Evolutionary conservation across 208 protist genomes (phyloP).

Genomic region (Polymyxa betae): DNA sequence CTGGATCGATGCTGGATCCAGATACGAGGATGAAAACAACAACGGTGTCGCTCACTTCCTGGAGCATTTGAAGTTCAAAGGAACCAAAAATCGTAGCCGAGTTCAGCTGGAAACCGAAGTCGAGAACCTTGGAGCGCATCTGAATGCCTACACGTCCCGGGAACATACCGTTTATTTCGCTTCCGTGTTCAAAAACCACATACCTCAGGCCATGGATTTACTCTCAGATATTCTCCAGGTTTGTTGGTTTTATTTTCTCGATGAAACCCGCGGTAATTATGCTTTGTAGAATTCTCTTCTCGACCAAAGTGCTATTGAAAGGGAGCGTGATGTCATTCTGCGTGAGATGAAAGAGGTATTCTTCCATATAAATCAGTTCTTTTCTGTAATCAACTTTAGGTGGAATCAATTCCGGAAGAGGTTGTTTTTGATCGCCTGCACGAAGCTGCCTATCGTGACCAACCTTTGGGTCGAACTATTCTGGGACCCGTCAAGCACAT

Average conservation of each 20-base stretch:
- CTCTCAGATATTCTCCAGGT: constrained; percentile 94
- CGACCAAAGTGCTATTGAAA: constrained; percentile 80
- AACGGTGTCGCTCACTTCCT: constrained; percentile 97
- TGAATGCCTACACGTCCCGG: constrained; percentile 98
- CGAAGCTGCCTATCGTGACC: constrained; percentile 87
- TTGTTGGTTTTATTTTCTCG: constrained; percentile 65
- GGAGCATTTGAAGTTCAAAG: constrained; percentile 98
- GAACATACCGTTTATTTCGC: constrained; percentile 92
- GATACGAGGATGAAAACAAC: constrained; percentile 92
- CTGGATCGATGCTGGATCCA: constrained; percentile 94
- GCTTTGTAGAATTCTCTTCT: constrained; percentile 49
- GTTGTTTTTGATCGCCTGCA: constrained; percentile 96
- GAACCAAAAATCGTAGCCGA: constrained; percentile 84
- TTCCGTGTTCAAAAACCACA: constrained; percentile 84
- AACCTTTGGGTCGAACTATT: constrained; percentile 91
- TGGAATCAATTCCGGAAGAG: constrained; percentile 74
- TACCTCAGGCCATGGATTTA: constrained; percentile 88
- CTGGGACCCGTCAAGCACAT: constrained; percentile 96
- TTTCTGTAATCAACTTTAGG: not conserved
- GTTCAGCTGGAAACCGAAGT: constrained; percentile 86
- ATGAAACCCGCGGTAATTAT: not conserved
- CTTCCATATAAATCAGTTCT: constrained; percentile 68
- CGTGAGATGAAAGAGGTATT: constrained; percentile 93
- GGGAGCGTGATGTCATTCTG: constrained; percentile 91
- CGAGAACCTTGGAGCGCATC: constrained; percentile 93